These are phyloP conservation scores for Phytophthora macrochlamydospora DNA, from an alignment of 352 stramenopile species.

Conservation along the genomic window DNA sequence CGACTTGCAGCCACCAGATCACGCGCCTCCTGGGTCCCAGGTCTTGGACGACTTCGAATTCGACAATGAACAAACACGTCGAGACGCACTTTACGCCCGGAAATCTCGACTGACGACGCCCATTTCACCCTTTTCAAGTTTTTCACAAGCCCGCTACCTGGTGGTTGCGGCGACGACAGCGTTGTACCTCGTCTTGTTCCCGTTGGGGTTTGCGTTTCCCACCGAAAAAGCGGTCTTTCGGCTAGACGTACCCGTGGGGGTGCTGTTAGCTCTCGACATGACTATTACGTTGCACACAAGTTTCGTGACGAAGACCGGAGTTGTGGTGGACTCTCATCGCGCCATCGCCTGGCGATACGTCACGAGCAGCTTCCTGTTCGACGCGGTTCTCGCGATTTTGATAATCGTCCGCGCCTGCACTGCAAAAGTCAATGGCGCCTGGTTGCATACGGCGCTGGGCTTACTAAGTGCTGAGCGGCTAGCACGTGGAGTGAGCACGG, in stretches of 20 bases:
- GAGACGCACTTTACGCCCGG: neutral
- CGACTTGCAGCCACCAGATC: no score
- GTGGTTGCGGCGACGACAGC: constrained; percentile 26
- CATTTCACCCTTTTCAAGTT: constrained; percentile 29
- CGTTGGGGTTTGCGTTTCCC: constrained; percentile 34
- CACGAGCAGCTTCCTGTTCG: constrained; percentile 19
- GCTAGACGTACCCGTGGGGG: constrained; percentile 3
- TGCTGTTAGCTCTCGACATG: constrained; percentile 28
- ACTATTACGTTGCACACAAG: constrained; percentile 41
- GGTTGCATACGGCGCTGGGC: neutral
- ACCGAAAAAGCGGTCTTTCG: neutral
- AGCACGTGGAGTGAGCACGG: constrained; percentile 17
- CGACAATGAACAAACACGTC: no score
- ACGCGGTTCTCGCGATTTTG: constrained; percentile 11
- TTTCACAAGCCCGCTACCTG: constrained; percentile 18
- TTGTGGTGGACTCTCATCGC: constrained; percentile 20
- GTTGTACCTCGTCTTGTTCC: constrained; percentile 34
- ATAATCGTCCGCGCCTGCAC: neutral
- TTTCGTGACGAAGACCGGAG: constrained; percentile 31
- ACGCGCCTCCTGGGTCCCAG: neutral
- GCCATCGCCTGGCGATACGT: constrained; percentile 32
- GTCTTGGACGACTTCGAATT: neutral
- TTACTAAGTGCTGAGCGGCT: constrained; percentile 10
- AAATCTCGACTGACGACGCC: constrained; percentile 8
- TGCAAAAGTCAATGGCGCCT: constrained; percentile 1